Base-by-base conservation (phyloP, 176 grass and related monocot species). In the Eleusine indica region DNA sequence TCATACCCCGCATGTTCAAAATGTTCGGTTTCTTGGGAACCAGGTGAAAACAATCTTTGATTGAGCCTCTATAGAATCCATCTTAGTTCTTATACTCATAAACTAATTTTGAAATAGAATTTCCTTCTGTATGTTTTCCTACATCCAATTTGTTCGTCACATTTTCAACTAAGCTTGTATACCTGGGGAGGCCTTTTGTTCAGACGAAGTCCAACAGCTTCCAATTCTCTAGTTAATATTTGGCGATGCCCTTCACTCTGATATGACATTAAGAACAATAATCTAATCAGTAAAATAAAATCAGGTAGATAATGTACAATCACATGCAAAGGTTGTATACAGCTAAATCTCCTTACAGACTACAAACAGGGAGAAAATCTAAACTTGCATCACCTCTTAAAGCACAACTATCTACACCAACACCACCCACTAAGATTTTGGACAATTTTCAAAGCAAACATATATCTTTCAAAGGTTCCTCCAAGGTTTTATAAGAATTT, bases 141-240 rank as follows among this genome's bases (percentile, higher is more conserved):
- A 70, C 47, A 75, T 63, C 30, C 17, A 32, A 61, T 75, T 74
- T 69, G 32, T 35, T 35, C 43, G 25, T 46, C 15, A 61, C 17
- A 68, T 68, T 64, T 83, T 62, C 52, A 39, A 81, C 10, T 48
- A 78, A 54, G 29, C 35, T 82, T 76, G 18, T 76, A 44, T 91
- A 99, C 96, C 89, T 92, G 96, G 43, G 96, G 96, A 77, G 91
- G 96, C 70, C 89, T 95, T 88, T 99, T 96, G 89, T 99, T 99
- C 68, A 96, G 90, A 85, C 91, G 93, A 39, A 99, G 83, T 52
- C 96, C 96, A 77, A 99, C 96, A 87, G 96, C 91, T 92, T 99
- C 93, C 74, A 96, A 44, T 87, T 99, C 96, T 84, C 71, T 96
- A 72, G 93, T 99, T 84, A 99, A 87, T 86, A 99, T 99, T 82